These are phyloP conservation scores for Linnemannia schmuckeri DNA, from an alignment of 192 early-diverging fungal species.

Conservation along the genomic window DNA sequence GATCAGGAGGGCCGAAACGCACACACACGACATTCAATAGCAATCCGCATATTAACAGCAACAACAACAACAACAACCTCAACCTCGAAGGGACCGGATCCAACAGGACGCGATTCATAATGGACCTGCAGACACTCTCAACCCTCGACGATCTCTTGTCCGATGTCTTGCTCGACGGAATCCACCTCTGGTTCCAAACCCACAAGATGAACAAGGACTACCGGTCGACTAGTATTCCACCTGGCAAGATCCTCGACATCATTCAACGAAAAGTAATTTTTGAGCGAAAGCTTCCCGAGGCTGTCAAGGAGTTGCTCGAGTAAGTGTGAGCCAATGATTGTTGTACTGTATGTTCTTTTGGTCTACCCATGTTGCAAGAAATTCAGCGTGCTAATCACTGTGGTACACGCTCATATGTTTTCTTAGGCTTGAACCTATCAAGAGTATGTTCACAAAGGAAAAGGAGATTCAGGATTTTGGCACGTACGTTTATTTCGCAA, in stretches of 20 bases:
- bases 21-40: neutral
- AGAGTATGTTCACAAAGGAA: constrained; percentile 40
- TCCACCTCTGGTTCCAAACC: constrained; percentile 65
- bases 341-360: constrained; percentile 1
- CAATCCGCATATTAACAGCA: neutral
- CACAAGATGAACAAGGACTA: constrained; percentile 64
- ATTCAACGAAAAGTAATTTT: constrained; percentile 57
- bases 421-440: constrained; percentile 57
- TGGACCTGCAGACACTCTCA: constrained; percentile 64
- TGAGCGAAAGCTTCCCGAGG: constrained; percentile 51
- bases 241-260: constrained; percentile 48
- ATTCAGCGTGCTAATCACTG: neutral
- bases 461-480: constrained; percentile 58
- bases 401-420: neutral
- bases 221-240: constrained; percentile 23
- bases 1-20: neutral
- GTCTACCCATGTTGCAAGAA: neutral
- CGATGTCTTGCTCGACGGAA: constrained; percentile 61
- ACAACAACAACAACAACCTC: neutral
- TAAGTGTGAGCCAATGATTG: constrained; percentile 31
- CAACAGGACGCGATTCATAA: constrained; percentile 10
- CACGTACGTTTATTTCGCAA: constrained; percentile 36
- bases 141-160: constrained; percentile 65
- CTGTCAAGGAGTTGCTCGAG: constrained; percentile 59
- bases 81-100: neutral